phyloP scores from a whole-genome alignment of 371 early-diverging fungal species.

The Syncephalastrum sp. region DNA sequence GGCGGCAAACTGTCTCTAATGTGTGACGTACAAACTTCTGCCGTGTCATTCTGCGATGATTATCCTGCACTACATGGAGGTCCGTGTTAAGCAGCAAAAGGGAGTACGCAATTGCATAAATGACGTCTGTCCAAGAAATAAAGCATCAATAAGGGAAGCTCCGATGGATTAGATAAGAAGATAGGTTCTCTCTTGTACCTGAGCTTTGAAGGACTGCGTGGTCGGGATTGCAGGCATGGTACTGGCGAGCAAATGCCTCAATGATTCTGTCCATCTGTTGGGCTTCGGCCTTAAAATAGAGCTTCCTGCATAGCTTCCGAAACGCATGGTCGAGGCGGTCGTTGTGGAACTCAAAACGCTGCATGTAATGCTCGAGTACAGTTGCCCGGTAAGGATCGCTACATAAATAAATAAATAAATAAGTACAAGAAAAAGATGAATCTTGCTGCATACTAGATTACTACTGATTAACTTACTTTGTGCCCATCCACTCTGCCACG shows the following conservation, averaged over 20 bases:
- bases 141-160: not conserved
- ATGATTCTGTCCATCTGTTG: slow-evolving; percentile 92
- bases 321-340: slow-evolving; percentile 15
- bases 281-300: slow-evolving; percentile 86
- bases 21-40: slow-evolving; percentile 61
- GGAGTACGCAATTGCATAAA: slow-evolving; percentile 84
- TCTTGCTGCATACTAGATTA: not conserved
- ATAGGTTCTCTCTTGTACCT: slow-evolving; percentile 20
- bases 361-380: slow-evolving; percentile 16
- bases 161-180: no score
- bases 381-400: slow-evolving; percentile 14
- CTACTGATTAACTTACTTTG: slow-evolving; percentile 21
- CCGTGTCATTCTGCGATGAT: slow-evolving; percentile 57
- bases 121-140: slow-evolving; percentile 45
- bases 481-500: slow-evolving; percentile 47
- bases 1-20: slow-evolving; percentile 35
- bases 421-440: slow-evolving; percentile 1
- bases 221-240: slow-evolving; percentile 77
- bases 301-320: slow-evolving; percentile 66
- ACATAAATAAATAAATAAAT: not conserved
- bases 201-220: slow-evolving; percentile 40
- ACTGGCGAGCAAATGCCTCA: slow-evolving; percentile 74
- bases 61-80: slow-evolving; percentile 74
- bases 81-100: slow-evolving; percentile 91
- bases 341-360: slow-evolving; percentile 9